Evolutionary conservation across 805 yeast species (phyloP).

Genomic region (Schizosaccharomyces osmophilus): DNA sequence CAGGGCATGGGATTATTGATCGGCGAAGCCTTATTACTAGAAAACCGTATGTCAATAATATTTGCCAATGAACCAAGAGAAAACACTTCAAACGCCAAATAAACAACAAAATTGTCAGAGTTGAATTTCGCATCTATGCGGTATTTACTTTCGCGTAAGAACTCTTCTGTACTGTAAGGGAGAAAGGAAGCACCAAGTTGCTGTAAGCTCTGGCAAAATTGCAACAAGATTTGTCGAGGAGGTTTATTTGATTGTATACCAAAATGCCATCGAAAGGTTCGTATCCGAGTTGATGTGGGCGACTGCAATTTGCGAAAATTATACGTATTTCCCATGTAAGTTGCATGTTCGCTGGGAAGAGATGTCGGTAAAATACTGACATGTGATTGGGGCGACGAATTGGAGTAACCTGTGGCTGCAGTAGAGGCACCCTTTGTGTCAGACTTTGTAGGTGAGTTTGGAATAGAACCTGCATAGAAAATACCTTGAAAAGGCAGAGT

Average conservation of each 20-base stretch:
- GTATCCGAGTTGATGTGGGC: background rate
- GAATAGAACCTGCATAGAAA: background rate
- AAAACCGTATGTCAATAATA: background rate
- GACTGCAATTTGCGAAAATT: background rate
- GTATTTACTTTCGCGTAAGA: background rate
- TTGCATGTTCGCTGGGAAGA: background rate
- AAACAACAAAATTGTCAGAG: background rate
- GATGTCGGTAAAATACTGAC: background rate
- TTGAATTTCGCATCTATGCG: background rate
- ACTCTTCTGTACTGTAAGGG: background rate
- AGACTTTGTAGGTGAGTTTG: background rate
- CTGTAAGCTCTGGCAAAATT: constrained; percentile 77
- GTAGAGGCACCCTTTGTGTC: background rate
- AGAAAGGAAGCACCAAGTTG: constrained; percentile 88
- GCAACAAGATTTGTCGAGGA: constrained; percentile 96
- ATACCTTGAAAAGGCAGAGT: background rate
- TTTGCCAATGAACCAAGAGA: background rate
- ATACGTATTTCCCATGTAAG: background rate
- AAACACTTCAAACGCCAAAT: background rate
- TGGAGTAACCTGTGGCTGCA: background rate
- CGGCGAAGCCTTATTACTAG: background rate
- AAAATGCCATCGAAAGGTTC: constrained; percentile 79
- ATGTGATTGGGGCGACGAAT: background rate
- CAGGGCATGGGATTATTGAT: background rate
- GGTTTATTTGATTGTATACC: constrained; percentile 90